Base-by-base conservation (phyloP, 257 asterid genomes). In the Solanum verrucosum region DNA sequence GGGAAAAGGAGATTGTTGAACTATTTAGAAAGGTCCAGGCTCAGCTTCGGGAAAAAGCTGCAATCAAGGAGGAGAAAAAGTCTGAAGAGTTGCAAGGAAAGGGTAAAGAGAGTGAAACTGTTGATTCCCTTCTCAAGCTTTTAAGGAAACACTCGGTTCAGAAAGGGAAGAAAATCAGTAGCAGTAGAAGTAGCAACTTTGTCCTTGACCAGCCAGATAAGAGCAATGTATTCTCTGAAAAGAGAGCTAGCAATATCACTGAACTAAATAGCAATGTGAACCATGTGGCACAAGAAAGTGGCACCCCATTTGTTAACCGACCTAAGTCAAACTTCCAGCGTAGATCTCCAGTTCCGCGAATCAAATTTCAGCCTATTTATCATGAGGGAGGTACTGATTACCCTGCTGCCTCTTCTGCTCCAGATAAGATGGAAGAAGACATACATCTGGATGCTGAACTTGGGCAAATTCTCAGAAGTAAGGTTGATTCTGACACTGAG, bases 1-100 rank as follows among this genome's bases (percentile, higher is more conserved):
- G 95, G 90, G 99, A 97, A 88, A 95, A 92, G 93, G 99, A 97
- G 92, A 96, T 97, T 46, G 95, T 97, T 67, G 98, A 96, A 89
- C 90, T 97, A 65, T 97, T 97, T 93, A 93, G 98, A 56, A 97
- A 94, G 91, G 98, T 97, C 88, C 99, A 97, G 93, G 96, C 97
- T 31, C 98, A 94, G 74, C 98, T 97, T 79, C 98, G 98, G 25
- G 95, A 94, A 90, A 91, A 96, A 92, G 93, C 98, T 85, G 92
- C 93, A 7, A 89, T 87, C 71, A 96, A 96, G 91, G 99, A 92
- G 89, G 99, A 92, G 87, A 97, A 86, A 89, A 97, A 93, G 90
- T 83, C 89, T 12, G 98, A 94, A 83, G 94, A 91, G 70, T 83
- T 94, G 23, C 93, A 89, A 87, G 93, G 88, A 29, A 94, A 94